phyloP scores from a whole-genome alignment of 1,139 yeast genomes.

The Sugiyamaella sp. region DNA sequence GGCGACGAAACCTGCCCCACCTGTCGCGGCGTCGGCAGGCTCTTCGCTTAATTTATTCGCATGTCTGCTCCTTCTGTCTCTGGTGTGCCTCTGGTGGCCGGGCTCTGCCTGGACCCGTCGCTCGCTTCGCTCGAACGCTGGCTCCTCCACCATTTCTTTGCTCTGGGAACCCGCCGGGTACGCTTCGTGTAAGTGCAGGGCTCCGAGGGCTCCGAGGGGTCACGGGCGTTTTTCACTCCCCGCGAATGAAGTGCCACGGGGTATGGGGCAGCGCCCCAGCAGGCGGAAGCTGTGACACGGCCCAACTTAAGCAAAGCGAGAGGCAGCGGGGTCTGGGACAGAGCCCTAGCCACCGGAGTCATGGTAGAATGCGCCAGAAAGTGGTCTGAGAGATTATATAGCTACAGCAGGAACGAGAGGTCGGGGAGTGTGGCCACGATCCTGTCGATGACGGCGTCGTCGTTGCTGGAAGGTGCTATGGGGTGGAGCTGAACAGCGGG shows the following conservation, averaged over 20 bases:
- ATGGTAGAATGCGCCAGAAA: not conserved
- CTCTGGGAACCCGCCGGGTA: no score
- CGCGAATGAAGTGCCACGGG: no score
- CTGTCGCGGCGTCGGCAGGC: conserved; percentile 72
- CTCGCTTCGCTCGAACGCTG: conserved; percentile 1
- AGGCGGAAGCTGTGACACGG: no score
- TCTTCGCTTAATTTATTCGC: conserved; percentile 18
- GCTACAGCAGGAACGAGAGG: conserved; percentile 30
- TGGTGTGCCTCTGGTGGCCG: not conserved
- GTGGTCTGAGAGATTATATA: not conserved
- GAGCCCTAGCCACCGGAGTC: not conserved
- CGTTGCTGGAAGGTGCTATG: conserved; percentile 23
- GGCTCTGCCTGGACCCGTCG: not conserved
- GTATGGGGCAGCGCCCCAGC: no score
- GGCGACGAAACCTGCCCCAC: conserved; percentile 39
- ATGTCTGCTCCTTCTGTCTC: not conserved
- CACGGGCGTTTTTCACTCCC: no score
- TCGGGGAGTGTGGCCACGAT: conserved; percentile 36
- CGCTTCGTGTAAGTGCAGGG: no score
- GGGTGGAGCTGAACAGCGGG: conserved; percentile 9
- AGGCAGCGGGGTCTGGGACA: no score
- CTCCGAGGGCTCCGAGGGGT: no score
- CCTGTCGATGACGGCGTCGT: conserved; percentile 29
- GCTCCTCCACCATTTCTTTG: no score
- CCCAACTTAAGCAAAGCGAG: no score